Percentiles rank a stretch among this genome's conserved stretches.
Conservation (phyloP, 2,329 filamentous ascomycete species). For the Fusarium dlaminii region DNA sequence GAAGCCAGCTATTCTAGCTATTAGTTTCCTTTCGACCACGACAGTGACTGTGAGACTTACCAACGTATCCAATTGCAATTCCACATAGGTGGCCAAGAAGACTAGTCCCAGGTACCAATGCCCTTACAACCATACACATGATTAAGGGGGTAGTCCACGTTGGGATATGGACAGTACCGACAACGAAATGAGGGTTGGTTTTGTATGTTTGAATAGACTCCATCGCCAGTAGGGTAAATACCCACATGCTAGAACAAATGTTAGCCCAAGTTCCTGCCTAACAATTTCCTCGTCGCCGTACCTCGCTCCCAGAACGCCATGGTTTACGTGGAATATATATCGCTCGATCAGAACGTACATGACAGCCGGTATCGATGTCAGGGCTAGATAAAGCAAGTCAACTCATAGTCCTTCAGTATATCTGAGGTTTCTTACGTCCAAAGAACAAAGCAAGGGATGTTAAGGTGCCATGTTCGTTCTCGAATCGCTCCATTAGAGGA, state of each 20-base stretch:
- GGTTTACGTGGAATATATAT: constrained; percentile 75
- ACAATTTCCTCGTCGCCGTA: constrained; percentile 50
- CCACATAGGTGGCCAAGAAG: constrained; percentile 88
- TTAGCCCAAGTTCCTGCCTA: neutral
- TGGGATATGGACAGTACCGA: constrained; percentile 75
- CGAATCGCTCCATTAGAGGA: constrained; percentile 93
- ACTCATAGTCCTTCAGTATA: neutral
- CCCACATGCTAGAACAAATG: constrained; percentile 75
- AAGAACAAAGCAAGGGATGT: constrained; percentile 88
- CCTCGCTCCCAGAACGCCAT: constrained; percentile 83
- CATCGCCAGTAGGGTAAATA: constrained; percentile 85
- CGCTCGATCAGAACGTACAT: constrained; percentile 84
- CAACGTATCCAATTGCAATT: constrained; percentile 84
- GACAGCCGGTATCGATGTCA: constrained; percentile 83
- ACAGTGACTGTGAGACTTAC: constrained; percentile 60
- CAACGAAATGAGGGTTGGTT: constrained; percentile 79
- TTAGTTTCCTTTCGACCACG: constrained; percentile 1
- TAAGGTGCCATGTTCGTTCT: constrained; percentile 90
- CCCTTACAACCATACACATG: constrained; percentile 76
- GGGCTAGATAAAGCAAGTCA: constrained; percentile 58
- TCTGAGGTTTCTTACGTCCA: constrained; percentile 74
- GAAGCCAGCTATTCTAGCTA: constrained; percentile 70
- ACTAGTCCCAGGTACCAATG: constrained; percentile 82
- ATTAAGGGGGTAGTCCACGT: constrained; percentile 93
- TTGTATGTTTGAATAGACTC: constrained; percentile 89